phyloP scores from a whole-genome alignment of 768 basidiomycete species.

The Psilocybe subaeruginosa region DNA sequence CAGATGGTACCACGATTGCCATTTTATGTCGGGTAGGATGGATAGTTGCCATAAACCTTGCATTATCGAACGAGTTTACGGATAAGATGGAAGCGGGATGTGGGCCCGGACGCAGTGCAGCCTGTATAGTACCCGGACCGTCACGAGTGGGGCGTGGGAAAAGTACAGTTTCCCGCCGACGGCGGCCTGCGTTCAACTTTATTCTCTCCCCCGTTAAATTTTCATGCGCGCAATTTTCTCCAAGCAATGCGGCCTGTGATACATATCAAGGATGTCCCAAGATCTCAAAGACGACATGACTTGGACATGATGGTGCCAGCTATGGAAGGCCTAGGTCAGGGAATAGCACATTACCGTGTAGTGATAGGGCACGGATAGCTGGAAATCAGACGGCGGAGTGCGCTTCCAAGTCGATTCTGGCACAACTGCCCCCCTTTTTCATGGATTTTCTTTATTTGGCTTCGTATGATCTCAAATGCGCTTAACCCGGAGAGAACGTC shows the following conservation, averaged over 20 bases:
- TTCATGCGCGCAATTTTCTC: background rate
- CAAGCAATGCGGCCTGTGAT: background rate
- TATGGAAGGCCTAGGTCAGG: background rate
- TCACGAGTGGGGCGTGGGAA: background rate
- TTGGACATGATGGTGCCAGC: background rate
- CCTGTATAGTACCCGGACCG: background rate
- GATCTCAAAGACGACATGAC: background rate
- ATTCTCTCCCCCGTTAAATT: background rate
- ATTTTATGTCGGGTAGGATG: no score
- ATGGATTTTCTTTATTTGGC: constrained; percentile 1
- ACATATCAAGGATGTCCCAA: background rate
- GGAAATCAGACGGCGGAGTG: background rate
- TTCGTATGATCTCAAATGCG: background rate
- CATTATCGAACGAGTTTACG: no score
- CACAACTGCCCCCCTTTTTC: background rate
- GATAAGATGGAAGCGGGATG: no score
- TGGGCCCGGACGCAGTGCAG: no score
- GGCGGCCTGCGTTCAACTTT: background rate
- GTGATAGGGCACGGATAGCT: background rate
- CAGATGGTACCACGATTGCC: no score
- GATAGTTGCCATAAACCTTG: no score
- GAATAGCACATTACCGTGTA: background rate
- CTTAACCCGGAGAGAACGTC: background rate
- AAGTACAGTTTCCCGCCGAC: background rate
- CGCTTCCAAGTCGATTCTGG: no score